Evolutionary conservation across 2,329 filamentous ascomycete species (phyloP), one percentile per base, ranked within the genome.

Genomic region (Alternaria rosae): DNA sequence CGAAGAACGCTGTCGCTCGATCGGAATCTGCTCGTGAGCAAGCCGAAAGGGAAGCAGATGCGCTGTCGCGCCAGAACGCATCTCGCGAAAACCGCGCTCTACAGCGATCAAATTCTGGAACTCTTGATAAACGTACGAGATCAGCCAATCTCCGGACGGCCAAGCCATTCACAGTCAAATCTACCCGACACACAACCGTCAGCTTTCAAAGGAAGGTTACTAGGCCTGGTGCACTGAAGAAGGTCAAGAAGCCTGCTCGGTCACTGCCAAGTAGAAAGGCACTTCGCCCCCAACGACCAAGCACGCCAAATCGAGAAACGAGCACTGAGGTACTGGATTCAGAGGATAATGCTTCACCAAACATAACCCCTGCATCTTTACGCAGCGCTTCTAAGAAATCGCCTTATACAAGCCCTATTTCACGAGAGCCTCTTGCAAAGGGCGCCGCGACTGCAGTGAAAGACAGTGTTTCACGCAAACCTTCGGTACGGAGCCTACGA

Each of bases 341-440:
- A 1, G 72, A 76, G 4, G 64, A 69, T 9, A 70, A 71, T 11
- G 57, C 59, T 6, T 76, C 75, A 5, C 70, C 71, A 10, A 78
- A 78, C 28, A 78, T 78, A 28, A 78, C 76, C 9, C 76, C 76
- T n/a, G 74, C 75, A 4, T 77, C 76, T 26, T 67, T 78, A 5
- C 75, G 76, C 35, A 78, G 76, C 57, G 76, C 76, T 15, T 65
- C 67, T 12, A 74, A 65, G 52, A 71, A 61, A 13, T 61, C 64
- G 11, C 50, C 26, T 1, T 50, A 53, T 41, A 12, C 30, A 11
- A 64, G 61, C 23, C 57, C 64, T 26, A 25, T 54, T n/a, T 9
- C 21, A 45, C 48, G 28, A 15, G 21, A 23, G 23, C 25, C 41
- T 13, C 35, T 17, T n/a, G 45, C 32, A 26, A 56, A 55, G 23